These are phyloP conservation scores for Colletotrichum ledebouriae DNA, from an alignment of 2,329 filamentous ascomycete genomes.

Conservation along the genomic window DNA sequence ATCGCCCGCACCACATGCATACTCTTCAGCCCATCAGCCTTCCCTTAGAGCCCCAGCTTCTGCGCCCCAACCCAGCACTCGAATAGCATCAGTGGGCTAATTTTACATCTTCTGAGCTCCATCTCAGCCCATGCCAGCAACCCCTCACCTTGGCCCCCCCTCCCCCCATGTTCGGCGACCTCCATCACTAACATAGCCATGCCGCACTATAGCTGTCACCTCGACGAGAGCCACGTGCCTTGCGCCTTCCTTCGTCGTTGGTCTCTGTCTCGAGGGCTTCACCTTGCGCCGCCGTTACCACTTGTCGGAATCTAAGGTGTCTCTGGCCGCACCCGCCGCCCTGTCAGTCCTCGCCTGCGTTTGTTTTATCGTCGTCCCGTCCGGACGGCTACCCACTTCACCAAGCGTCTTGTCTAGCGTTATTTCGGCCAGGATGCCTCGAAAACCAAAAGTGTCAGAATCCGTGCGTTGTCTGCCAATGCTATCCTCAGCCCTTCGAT, in stretches of 20 bases:
- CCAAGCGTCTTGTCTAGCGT: constrained; percentile 5
- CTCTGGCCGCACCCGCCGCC: not conserved
- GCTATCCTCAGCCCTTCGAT: not conserved
- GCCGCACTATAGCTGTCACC: constrained; percentile 16
- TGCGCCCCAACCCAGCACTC: constrained; percentile 18
- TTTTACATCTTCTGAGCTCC: constrained; percentile 25
- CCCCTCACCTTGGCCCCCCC: constrained; percentile 3
- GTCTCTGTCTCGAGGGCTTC: not conserved
- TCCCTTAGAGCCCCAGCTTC: not conserved
- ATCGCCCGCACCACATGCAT: not conserved
- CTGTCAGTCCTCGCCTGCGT: not conserved
- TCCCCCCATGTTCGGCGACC: not conserved
- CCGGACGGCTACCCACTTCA: not conserved
- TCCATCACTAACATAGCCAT: constrained; percentile 2
- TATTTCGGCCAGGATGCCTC: constrained; percentile 9
- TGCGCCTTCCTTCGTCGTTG: not conserved
- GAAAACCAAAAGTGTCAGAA: constrained; percentile 11
- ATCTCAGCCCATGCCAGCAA: constrained; percentile 18
- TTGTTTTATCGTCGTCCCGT: not conserved
- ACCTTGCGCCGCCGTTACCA: not conserved
- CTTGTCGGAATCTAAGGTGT: not conserved
- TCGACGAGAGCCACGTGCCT: constrained; percentile 15
- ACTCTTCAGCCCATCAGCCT: constrained; percentile 8
- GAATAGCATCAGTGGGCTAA: constrained; percentile 38
- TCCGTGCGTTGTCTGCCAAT: constrained; percentile 1